Percentiles rank a stretch among this genome's conserved stretches.
Conservation (phyloP, 2,329 filamentous ascomycete species). For the Sarocladium brachiariae region DNA sequence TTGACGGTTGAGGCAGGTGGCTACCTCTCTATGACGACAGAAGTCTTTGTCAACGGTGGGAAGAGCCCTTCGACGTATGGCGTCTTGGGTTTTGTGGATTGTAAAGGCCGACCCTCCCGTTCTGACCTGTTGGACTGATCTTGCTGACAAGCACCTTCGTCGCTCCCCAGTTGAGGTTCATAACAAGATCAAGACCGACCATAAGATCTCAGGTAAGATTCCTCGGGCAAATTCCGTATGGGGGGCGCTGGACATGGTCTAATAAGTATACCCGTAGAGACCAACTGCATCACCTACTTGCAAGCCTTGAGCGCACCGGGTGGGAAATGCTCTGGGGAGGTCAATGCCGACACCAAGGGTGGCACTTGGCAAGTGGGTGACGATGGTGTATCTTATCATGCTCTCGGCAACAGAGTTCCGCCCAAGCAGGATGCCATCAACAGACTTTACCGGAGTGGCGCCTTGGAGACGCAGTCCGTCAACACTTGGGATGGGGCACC, state of each 20-base stretch:
- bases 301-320: constrained; percentile 13
- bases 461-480: constrained; percentile 14
- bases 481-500: constrained; percentile 14
- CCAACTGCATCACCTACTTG: constrained; percentile 8
- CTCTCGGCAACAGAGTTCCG: constrained; percentile 12
- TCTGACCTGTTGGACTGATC: not conserved
- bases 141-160: too few species aligned
- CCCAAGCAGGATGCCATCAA: constrained; percentile 14
- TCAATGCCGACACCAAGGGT: constrained; percentile 16
- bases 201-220: constrained; percentile 13
- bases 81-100: constrained; percentile 15
- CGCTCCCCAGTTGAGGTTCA: constrained; percentile 17
- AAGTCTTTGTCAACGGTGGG: constrained; percentile 16
- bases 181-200: constrained; percentile 14
- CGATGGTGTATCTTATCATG: constrained; percentile 15
- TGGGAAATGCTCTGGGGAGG: constrained; percentile 15
- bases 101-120: constrained; percentile 2
- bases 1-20: constrained; percentile 13
- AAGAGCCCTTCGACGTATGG: constrained; percentile 13
- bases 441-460: constrained; percentile 12
- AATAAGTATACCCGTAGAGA: not conserved
- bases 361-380: constrained; percentile 16
- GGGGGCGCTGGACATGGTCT: too few species aligned
- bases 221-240: too few species aligned
- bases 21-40: constrained; percentile 13